Percentiles rank a stretch among this genome's conserved stretches.
Evolutionary conservation across 75 land plant species (phyloP).

Genomic region (Pinus tabuliformis): DNA sequence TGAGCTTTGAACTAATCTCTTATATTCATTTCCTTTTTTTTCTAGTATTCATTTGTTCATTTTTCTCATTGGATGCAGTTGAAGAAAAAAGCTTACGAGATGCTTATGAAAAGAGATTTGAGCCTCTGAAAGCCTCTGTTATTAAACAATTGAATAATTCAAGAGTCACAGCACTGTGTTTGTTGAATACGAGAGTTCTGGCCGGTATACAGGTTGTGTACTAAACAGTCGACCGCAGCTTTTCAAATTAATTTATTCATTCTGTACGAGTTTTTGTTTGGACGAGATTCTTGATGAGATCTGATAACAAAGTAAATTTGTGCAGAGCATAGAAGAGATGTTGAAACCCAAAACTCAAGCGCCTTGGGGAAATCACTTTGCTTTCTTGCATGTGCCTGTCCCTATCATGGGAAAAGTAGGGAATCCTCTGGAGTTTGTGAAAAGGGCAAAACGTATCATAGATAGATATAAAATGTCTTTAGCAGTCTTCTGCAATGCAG

Average conservation of each 20-base stretch:
- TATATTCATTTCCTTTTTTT: too few relatives aligned
- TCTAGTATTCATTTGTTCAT: too few relatives aligned
- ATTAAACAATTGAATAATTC: background rate
- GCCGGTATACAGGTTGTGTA: background rate
- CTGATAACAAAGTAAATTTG: background rate
- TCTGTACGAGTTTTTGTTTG: background rate
- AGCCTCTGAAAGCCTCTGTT: background rate
- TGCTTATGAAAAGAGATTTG: constrained; percentile 1
- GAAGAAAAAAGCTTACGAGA: background rate
- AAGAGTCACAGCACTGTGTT: background rate
- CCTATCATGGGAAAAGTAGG: background rate
- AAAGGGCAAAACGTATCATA: background rate
- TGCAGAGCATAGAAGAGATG: background rate
- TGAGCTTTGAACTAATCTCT: too few relatives aligned
- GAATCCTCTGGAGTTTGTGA: background rate
- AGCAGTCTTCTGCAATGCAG: background rate
- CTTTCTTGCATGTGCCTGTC: background rate
- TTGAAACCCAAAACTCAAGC: background rate
- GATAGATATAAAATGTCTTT: constrained; percentile 4
- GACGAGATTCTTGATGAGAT: background rate
- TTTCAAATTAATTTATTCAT: too few relatives aligned
- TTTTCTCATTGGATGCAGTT: background rate
- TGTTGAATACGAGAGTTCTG: background rate
- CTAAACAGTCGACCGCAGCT: too few relatives aligned
- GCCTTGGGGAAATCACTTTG: constrained; percentile 2